Base-by-base conservation (phyloP, 2,329 filamentous ascomycete genomes). In the Didymellaceae sp. region DNA sequence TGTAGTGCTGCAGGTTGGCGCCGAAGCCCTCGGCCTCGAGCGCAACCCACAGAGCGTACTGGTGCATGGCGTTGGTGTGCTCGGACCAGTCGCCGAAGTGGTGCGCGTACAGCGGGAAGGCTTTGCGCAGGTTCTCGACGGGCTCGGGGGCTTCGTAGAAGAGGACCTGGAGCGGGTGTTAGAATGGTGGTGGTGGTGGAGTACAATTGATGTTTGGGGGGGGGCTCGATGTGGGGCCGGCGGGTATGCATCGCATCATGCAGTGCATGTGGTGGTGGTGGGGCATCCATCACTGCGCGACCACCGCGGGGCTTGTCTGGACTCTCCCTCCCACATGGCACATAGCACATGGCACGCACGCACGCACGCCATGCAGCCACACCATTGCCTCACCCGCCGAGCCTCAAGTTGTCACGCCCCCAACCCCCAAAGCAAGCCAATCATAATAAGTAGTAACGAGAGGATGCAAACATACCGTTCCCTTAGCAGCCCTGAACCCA, bases 1-100 rank as follows among this genome's bases (percentile, higher is more conserved):
- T 94, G 81, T 96, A 96, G 79, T 96, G 91, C 81, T 96, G 91
- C 44, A 96, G 82, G 81, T 92, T 96, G 71, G 87, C 89, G 59
- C 91, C 91, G 48, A 95, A 83, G 22, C 91, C 91, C 72, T 94
- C 90, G 54, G 86, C 81, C 77, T 92, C 89, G 49, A 96, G 84
- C 4, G 87, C 89, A 14, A 86, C 87, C 91, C 91, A 96, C 61
- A 91, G 72, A 59, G 85, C 79, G 76, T 84, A 88, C 79, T 96
- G 89, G 68, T 90, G 83, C 85, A 96, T 96, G 74, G 83, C 92
- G 71, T 82, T 83, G 57, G 86, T 86, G 77, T 96, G 90, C 57
- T 82, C 78, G 49, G 86, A 85, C 89, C 90, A 96, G 63, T 72
- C 70, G 54, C 86, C 85, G 81, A 96, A 96, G 63, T 87, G 85